Conservation (phyloP, 306 rosid genomes). For the Sophora flavescens region DNA sequence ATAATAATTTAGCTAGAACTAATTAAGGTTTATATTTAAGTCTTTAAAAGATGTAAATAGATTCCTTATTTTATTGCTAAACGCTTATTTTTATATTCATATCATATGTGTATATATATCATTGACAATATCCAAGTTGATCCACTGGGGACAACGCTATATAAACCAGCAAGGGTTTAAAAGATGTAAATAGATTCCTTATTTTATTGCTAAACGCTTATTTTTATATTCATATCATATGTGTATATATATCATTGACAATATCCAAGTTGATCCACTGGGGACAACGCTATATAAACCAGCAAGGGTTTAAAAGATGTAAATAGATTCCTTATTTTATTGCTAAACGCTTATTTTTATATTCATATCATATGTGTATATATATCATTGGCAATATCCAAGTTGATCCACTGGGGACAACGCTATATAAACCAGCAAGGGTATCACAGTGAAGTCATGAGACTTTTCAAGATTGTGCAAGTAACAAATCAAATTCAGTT, state of each 20-base stretch:
- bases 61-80: not conserved
- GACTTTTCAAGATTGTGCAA: slow-evolving; percentile 3
- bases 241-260: not conserved
- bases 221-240: not conserved
- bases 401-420: too few relatives aligned
- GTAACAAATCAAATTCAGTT: slow-evolving; percentile 9
- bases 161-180: not conserved
- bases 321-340: not conserved
- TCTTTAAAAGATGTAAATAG: not conserved
- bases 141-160: not conserved
- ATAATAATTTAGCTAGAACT: not conserved
- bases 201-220: not conserved
- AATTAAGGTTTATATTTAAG: not conserved
- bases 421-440: not conserved
- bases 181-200: not conserved
- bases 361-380: not conserved
- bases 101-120: not conserved
- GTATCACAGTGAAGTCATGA: not conserved
- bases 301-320: not conserved
- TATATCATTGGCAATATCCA: not conserved
- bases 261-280: too few relatives aligned
- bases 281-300: not conserved
- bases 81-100: not conserved
- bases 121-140: not conserved
- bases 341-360: not conserved